A percentile compares a stretch with the other conserved stretches of the same genome.
Conservation (phyloP, 208 protist genomes). For the Crithidia fasciculata region DNA sequence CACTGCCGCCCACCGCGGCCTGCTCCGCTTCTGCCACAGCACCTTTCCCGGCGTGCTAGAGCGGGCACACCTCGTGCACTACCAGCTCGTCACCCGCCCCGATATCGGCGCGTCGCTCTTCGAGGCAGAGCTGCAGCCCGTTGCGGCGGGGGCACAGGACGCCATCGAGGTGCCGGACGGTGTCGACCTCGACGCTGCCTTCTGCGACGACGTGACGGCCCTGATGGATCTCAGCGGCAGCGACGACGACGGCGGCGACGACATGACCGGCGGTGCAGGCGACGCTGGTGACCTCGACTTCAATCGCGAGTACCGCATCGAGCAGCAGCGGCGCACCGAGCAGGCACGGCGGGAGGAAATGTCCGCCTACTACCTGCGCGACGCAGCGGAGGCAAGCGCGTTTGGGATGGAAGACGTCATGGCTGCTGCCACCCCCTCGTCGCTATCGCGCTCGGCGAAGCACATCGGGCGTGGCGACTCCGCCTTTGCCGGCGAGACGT, state of each 20-base stretch:
- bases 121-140: conserved; percentile 53
- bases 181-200: conserved; percentile 64
- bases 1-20: conserved; percentile 16
- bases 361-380: conserved; percentile 79
- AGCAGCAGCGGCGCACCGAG: conserved; percentile 52
- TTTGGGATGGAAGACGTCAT: not conserved
- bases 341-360: conserved; percentile 61
- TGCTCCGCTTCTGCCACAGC: conserved; percentile 62
- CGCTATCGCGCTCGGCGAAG: conserved; percentile 5
- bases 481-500: not conserved
- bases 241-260: conserved; percentile 39
- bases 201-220: conserved; percentile 57
- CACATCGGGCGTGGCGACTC: conserved; percentile 15
- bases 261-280: not conserved
- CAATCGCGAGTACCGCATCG: conserved; percentile 52
- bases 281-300: conserved; percentile 31
- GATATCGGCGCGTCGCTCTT: conserved; percentile 56
- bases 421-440: not conserved
- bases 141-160: conserved; percentile 70
- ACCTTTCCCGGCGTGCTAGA: conserved; percentile 69
- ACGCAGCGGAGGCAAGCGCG: conserved; percentile 6
- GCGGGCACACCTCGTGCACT: conserved; percentile 57
- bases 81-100: conserved; percentile 41
- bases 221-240: conserved; percentile 65
- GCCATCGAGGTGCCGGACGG: conserved; percentile 53